A percentile compares a stretch with the other conserved stretches of the same genome.
These are phyloP conservation scores for Catharanthus roseus DNA, from an alignment of 257 asterid genomes.

Conservation along the genomic window DNA sequence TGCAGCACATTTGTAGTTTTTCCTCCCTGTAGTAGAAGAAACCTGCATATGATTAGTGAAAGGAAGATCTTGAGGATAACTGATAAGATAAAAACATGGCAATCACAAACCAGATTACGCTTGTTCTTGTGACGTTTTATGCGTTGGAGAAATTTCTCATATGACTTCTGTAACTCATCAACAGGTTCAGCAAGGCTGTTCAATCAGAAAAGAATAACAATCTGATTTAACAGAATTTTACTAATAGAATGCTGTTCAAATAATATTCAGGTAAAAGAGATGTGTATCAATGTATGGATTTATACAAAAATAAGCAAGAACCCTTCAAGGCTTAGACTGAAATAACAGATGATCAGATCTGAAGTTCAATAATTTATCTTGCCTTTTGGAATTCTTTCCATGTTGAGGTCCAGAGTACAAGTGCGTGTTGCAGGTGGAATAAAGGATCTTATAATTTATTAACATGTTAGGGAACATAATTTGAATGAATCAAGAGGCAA, in stretches of 20 bases:
- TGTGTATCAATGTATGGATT: neutral
- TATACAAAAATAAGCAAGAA: neutral
- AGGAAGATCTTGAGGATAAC: conserved; percentile 13
- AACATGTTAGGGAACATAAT: neutral
- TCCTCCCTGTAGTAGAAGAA: conserved; percentile 41
- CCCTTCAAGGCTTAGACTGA: neutral
- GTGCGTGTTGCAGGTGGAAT: neutral
- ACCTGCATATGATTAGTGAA: conserved; percentile 25
- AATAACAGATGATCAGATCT: neutral
- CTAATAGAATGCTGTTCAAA: neutral
- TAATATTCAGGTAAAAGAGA: neutral
- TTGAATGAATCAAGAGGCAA: neutral
- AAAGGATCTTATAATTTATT: neutral
- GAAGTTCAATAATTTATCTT: neutral
- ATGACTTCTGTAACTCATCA: conserved; percentile 77
- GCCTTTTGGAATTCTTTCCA: neutral
- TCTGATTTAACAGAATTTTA: neutral
- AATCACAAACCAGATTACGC: conserved; percentile 55
- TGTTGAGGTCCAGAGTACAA: neutral
- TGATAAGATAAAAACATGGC: conserved; percentile 7
- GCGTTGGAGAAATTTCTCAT: conserved; percentile 76
- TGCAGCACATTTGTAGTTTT: conserved; percentile 20
- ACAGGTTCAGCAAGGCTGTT: conserved; percentile 91
- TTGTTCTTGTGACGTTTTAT: conserved; percentile 49
- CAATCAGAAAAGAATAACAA: conserved; percentile 10